Conservation (phyloP, 1,139 yeast genomes). For the Martiniozyma asiatica region DNA sequence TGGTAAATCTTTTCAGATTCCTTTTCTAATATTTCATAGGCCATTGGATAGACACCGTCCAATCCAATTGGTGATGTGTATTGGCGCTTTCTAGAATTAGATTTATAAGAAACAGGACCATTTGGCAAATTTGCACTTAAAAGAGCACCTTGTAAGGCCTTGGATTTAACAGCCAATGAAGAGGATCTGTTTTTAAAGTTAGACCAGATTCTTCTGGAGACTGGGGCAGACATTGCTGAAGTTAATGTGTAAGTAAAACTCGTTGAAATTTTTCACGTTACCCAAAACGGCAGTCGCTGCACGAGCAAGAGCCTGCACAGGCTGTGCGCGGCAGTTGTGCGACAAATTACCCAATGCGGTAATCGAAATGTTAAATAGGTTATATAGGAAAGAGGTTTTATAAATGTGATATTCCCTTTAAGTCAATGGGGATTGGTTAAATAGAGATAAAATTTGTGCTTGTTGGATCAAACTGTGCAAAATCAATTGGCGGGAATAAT, state of each 20-base stretch:
- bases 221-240: slow-evolving; percentile 9
- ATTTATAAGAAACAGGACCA: slow-evolving; percentile 39
- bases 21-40: slow-evolving; percentile 47
- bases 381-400: slow-evolving; percentile 6
- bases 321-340: slow-evolving; percentile 7
- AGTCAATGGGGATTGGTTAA: no score
- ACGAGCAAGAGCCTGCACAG: no score
- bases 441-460: no score
- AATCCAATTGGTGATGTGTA: slow-evolving; percentile 62
- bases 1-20: slow-evolving; percentile 27
- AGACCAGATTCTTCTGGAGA: slow-evolving; percentile 34
- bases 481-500: no score
- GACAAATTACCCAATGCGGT: slow-evolving; percentile 4
- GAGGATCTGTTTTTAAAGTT: slow-evolving; percentile 33
- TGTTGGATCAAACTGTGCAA: no score
- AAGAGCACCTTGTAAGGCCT: slow-evolving; percentile 24
- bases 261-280: no score
- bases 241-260: no score
- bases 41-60: slow-evolving; percentile 59
- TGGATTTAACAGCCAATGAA: slow-evolving; percentile 26
- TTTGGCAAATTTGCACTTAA: slow-evolving; percentile 27
- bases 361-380: slow-evolving; percentile 10
- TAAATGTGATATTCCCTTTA: no score
- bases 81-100: slow-evolving; percentile 31
- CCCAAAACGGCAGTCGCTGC: no score